Percentiles rank a stretch among this genome's conserved stretches.
Evolutionary conservation across 148 eudicot genomes (phyloP).

Genomic region (Vaccinium darrowii): DNA sequence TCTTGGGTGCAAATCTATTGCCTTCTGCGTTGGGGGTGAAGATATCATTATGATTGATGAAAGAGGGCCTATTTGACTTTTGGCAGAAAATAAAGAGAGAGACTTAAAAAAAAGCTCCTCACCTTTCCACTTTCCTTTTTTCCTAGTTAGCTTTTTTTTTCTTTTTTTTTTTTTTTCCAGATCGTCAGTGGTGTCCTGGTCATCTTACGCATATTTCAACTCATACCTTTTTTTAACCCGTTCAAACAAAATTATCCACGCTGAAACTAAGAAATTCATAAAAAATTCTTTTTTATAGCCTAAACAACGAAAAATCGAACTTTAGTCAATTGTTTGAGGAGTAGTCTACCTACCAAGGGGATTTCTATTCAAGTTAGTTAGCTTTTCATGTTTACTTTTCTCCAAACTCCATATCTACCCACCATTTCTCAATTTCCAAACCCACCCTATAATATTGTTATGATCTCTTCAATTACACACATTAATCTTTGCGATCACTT

Average conservation of each 20-base stretch:
- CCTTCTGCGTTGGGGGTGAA: constrained; percentile 39
- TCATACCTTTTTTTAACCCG: too few species aligned
- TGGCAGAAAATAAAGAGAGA: constrained; percentile 3
- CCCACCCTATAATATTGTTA: constrained; percentile 39
- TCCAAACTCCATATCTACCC: constrained; percentile 55
- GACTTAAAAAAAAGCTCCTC: constrained; percentile 38
- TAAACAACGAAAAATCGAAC: too few species aligned
- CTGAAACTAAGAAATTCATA: too few species aligned
- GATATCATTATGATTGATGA: constrained; percentile 45
- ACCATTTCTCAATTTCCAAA: constrained; percentile 48
- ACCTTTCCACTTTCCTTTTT: constrained; percentile 39
- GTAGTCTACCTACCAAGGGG: too few species aligned
- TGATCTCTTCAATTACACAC: constrained; percentile 51
- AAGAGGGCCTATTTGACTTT: constrained; percentile 51
- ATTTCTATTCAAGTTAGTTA: too few species aligned
- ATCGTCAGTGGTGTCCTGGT: too few species aligned
- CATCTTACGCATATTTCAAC: too few species aligned
- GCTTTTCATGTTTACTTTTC: not conserved
- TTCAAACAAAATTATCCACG: too few species aligned
- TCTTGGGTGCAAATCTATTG: constrained; percentile 49
- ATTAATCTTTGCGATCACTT: constrained; percentile 25
- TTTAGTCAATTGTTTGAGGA: too few species aligned
- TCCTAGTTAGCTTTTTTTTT: constrained; percentile 1
- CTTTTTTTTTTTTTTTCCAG: too few species aligned
- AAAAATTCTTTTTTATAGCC: too few species aligned